These are phyloP conservation scores for Avena sativa DNA, from an alignment of 176 grass and related monocot species.

Conservation along the genomic window DNA sequence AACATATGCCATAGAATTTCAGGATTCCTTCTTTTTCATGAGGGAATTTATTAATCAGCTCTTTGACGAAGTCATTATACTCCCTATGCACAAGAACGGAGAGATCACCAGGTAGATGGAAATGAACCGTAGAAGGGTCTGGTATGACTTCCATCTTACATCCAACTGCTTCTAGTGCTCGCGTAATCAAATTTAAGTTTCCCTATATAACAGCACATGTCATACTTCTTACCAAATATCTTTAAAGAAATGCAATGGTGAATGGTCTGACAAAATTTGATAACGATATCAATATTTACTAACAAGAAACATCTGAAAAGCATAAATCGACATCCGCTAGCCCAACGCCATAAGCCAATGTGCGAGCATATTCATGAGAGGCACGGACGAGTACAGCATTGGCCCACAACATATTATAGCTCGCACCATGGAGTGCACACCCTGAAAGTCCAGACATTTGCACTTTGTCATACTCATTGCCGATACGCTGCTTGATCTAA, in stretches of 20 bases:
- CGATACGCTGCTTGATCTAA: neutral
- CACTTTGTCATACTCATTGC: neutral
- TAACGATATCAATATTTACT: neutral
- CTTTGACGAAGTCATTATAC: conserved; percentile 67
- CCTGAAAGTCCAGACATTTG: neutral
- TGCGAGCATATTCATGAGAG: neutral
- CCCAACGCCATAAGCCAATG: neutral
- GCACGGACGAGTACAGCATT: neutral
- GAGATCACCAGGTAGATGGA: conserved; percentile 78
- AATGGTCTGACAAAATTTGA: neutral
- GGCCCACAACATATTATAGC: neutral
- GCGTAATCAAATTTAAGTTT: conserved; percentile 93
- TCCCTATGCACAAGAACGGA: conserved; percentile 82
- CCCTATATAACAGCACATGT: conserved; percentile 54
- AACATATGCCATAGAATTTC: conserved; percentile 83
- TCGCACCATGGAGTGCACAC: neutral
- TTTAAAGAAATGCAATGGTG: neutral
- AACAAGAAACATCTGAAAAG: neutral
- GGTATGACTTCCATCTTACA: conserved; percentile 90
- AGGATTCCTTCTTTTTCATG: conserved; percentile 86
- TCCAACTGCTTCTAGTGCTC: conserved; percentile 80
- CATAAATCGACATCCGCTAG: neutral
- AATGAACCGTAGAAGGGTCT: conserved; percentile 85
- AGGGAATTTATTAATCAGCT: conserved; percentile 80
- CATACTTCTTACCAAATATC: neutral